Conservation (phyloP, 495 filamentous ascomycete species). For the Tuber indicum region DNA sequence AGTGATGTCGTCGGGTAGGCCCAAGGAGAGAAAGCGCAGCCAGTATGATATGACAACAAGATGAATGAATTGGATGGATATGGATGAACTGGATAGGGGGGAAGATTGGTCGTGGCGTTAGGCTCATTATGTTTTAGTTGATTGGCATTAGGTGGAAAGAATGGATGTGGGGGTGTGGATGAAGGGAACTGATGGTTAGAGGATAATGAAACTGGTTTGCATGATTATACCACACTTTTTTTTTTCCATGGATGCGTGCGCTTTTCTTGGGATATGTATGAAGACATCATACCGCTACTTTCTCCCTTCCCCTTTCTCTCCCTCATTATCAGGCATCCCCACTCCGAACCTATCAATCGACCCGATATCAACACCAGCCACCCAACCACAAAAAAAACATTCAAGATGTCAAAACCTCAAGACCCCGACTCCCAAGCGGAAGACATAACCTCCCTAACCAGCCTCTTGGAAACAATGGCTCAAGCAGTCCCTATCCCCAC, state of each 20-base stretch:
- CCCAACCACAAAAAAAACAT: not conserved
- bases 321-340: not conserved
- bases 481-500: not conserved
- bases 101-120: slow-evolving; percentile 3
- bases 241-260: not conserved
- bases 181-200: not conserved
- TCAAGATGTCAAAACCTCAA: not conserved
- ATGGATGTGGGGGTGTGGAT: not conserved
- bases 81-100: not conserved
- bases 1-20: not conserved
- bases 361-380: not conserved
- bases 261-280: not conserved
- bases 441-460: not conserved
- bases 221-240: not conserved
- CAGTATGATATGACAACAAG: not conserved
- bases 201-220: not conserved
- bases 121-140: not conserved
- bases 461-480: not conserved
- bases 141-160: not conserved
- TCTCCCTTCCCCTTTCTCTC: not conserved
- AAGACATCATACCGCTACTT: not conserved
- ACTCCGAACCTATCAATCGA: not conserved
- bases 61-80: not conserved
- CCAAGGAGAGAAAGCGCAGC: not conserved
- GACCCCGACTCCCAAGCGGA: not conserved